Base-by-base conservation (phyloP, 2,329 filamentous ascomycete species). In the Pochonia chlamydosporia region DNA sequence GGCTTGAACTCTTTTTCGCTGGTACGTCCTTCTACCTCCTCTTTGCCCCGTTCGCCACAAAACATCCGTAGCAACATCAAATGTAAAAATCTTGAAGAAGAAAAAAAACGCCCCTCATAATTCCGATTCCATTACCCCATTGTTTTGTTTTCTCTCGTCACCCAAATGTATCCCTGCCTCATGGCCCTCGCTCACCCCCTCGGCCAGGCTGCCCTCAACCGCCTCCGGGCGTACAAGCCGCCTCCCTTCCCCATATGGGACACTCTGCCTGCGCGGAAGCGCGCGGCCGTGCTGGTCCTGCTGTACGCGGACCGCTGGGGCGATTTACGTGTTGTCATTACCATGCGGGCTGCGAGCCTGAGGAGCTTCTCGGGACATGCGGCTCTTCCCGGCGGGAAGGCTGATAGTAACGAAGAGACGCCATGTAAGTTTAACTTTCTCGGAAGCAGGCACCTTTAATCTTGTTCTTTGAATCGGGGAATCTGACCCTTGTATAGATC, bases 231-330 rank as follows among this genome's bases (percentile, higher is more conserved):
- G 46, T 85, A 81, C 62, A 74, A 70, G 49, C 74, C 82, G 16
- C 81, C 81, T 2, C 67, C 78, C 3, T 83, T 84, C 56, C 71
- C 81, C 10, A 62, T 78, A 49, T 85, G 82, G 82, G 76, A 83
- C 58, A 67, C 67, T 18, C 70, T 85, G 24, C 81, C 82, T 3
- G 66, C 76, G 13, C 79, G 73, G 54, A 80, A 88, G 52, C 82
- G 90, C 54, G 92, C 92, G 13, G 91, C 92, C 21, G 92, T 97
- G 35, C 71, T 97, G 46, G 78, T 97, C 42, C 76, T 97, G 44
- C 77, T 97, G 2, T 96, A 93, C 63, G 89, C 90, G 30, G 92
- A 96, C 65, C 78, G 79, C 37, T 74, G 78, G 52, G 92, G 92
- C 35, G 87, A 95, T 55, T 71, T 97, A 49, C 79, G 81, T 16